Base-by-base conservation (phyloP, 2,329 filamentous ascomycete genomes). In the Penicillium sp. region DNA sequence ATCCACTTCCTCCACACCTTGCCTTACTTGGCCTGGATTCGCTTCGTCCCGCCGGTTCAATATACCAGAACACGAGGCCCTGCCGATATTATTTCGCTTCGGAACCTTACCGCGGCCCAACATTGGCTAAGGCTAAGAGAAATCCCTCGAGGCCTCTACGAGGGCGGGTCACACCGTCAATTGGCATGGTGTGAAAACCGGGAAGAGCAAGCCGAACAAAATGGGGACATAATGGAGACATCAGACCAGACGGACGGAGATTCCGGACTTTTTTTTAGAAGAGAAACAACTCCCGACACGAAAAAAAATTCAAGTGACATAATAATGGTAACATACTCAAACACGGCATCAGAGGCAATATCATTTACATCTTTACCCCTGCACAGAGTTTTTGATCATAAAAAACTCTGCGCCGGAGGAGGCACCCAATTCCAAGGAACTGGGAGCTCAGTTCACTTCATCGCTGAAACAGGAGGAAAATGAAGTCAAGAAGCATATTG, bases 291-390 rank as follows among this genome's bases (percentile, higher is more conserved):
- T 53, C 64, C 56, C 61, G 60, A 50, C 25, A 33, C 10, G 19
- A 39, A 46, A 62, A 61, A 58, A 57, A 58, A 57, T 57, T 19
- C 45, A 61, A 58, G 50, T 61, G 35, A 55, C 58, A 60, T 58
- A 55, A 60, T 58, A 54, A 50, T 59, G 39, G 31, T 65, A 68
- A 69, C 60, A 68, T 68, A 70, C 60, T 69, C 55, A 68, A 70
- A 72, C 67, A 73, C 62, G 62, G 62, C 71, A 73, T 71, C 65
- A 72, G 64, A 66, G 65, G 67, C 49, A 73, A 69, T 74, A 76
- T 76, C 75, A 76, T 77, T 73, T 76, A 77, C 75, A 77, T 73
- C 68, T 72, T 73, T 69, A 65, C 67, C 58, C 66, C 60, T 19
- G 10, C 9, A 23, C 45, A 49, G n/a, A 39, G 33, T 25, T 21